phyloP scores from a whole-genome alignment of 2,329 filamentous ascomycete genomes.

The Zopfia rhizophila region DNA sequence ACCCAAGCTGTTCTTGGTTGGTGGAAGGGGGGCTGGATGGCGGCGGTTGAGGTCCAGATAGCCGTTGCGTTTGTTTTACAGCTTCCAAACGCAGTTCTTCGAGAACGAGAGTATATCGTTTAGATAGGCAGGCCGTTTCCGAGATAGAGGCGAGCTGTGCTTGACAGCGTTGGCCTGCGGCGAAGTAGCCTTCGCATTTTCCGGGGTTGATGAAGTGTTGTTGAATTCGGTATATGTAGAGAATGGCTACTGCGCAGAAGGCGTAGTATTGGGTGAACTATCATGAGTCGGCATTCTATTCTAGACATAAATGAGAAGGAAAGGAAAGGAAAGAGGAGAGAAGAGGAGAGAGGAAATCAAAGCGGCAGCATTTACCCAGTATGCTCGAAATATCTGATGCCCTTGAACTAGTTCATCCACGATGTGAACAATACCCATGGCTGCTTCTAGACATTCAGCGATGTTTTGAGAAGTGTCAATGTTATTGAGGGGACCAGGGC shows the following conservation, averaged over 20 bases:
- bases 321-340: no score
- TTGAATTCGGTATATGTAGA: slow-evolving; percentile 66
- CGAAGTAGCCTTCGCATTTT: slow-evolving; percentile 60
- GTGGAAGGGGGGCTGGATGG: neutral
- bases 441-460: slow-evolving; percentile 59
- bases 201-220: slow-evolving; percentile 57
- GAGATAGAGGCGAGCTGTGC: slow-evolving; percentile 41
- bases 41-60: neutral
- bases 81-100: slow-evolving; percentile 62
- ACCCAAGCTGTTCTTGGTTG: neutral
- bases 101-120: slow-evolving; percentile 64
- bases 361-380: slow-evolving; percentile 52
- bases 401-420: slow-evolving; percentile 56
- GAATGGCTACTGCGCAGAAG: slow-evolving; percentile 64
- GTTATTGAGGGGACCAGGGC: slow-evolving; percentile 23
- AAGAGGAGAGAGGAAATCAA: neutral
- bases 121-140: slow-evolving; percentile 45
- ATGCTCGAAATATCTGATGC: slow-evolving; percentile 57
- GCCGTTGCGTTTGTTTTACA: slow-evolving; percentile 33
- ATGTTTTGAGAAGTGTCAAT: slow-evolving; percentile 48
- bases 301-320: no score
- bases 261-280: slow-evolving; percentile 64
- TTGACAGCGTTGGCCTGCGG: slow-evolving; percentile 56
- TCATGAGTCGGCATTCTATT: neutral
- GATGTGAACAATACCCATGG: slow-evolving; percentile 57